A percentile compares a stretch with the other conserved stretches of the same genome.
phyloP scores from a whole-genome alignment of 23 red algal genomes.

The Agarophyton chilense region DNA sequence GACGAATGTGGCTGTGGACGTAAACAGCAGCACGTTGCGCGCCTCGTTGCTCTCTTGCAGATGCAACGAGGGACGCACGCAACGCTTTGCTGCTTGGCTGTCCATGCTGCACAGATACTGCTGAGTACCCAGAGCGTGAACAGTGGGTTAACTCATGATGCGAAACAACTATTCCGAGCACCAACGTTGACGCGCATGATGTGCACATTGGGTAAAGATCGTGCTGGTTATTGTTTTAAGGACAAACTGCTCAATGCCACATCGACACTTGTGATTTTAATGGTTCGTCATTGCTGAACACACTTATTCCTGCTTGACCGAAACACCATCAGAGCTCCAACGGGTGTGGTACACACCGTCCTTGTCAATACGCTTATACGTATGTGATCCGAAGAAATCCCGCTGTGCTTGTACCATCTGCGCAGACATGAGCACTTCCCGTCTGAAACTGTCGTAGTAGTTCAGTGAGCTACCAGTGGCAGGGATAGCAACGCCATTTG shows the following conservation, averaged over 20 bases:
- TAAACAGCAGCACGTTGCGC: not conserved
- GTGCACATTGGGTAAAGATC: too few species aligned
- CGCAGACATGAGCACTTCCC: conserved; percentile 73
- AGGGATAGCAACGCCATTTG: conserved; percentile 82
- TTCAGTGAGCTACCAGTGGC: conserved; percentile 72
- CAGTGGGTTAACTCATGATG: too few species aligned
- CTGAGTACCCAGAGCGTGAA: not conserved
- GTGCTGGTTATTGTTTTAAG: too few species aligned
- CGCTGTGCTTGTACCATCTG: conserved; percentile 98
- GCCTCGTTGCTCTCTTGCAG: not conserved
- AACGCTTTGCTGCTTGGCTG: not conserved
- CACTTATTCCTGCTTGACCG: conserved; percentile 60
- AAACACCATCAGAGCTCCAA: conserved; percentile 85
- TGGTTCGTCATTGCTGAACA: not conserved
- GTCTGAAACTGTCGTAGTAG: conserved; percentile 96
- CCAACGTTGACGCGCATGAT: too few species aligned
- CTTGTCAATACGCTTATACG: conserved; percentile 89
- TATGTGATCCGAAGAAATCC: conserved; percentile 98
- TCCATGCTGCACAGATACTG: conserved; percentile 17
- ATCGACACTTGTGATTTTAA: not conserved
- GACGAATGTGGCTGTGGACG: not conserved
- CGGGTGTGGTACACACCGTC: conserved; percentile 95
- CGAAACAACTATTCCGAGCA: too few species aligned
- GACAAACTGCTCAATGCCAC: not conserved
- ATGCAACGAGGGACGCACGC: not conserved